Evolutionary conservation across 345 rosid genomes (phyloP), one percentile per base, ranked within the genome.

Genomic region (Hibiscus mutabilis): DNA sequence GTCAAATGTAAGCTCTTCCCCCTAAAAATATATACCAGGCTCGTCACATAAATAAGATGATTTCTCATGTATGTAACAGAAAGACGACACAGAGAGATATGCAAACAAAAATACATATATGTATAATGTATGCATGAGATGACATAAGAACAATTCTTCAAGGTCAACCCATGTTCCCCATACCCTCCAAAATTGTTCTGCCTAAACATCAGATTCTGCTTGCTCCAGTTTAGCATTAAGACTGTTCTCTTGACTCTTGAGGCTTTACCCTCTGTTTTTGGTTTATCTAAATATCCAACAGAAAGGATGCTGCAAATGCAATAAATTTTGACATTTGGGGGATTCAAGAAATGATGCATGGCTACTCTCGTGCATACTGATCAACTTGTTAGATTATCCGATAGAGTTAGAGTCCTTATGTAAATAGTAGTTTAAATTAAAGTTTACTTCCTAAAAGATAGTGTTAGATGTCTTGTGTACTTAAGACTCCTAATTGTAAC

Each of bases 1-100:
- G 85, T 95, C 97, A 83, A 95, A 95, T 56, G 98, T 92, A 79
- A 92, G 68, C 86, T 95, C 99, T 74, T 95, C 94, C 46, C 90
- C 91, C 99, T 95, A 88, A 69, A 35, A 80, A 78, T 33, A 73
- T 29, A 19, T 1, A 46, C 25, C 62, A 46, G 47, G 44, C 65
- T 78, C 47, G 31, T 72, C 44, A 40, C 42, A 81, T 42, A 40
- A 40, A 40, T 49, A 18, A 27, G 51, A 74, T 11, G 67, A 75
- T 49, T 63, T 56, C 14, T 61, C 51, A 63, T 64, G 59, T 27
- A 60, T 9, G 25, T 22, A 27, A 52, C 12, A 68, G 24, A 44
- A 37, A 60, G 37, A 68, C 6, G 24, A 70, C 33, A 64, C 5
- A 37, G 42, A 37, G 10, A 37, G 42, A 56, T 3, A 11, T 19